Conservation (phyloP, 306 rosid species). For the Hippophae tibetana region DNA sequence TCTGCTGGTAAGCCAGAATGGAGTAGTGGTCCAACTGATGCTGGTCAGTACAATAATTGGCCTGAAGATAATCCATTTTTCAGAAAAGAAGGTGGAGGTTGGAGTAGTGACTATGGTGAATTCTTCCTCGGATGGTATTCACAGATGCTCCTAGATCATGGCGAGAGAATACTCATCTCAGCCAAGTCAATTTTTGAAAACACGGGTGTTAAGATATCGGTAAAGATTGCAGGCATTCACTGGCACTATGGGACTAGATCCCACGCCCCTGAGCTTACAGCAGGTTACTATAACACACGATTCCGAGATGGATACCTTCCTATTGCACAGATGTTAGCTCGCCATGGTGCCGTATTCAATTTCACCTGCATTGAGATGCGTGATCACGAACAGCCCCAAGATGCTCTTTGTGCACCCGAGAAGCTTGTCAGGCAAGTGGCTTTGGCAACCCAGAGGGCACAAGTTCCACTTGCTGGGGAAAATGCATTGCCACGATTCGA, state of each 20-base stretch:
- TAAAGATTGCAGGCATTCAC: constrained; percentile 86
- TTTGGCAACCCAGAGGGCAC: constrained; percentile 55
- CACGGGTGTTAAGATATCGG: constrained; percentile 65
- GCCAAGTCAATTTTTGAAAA: constrained; percentile 51
- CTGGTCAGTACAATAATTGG: constrained; percentile 89
- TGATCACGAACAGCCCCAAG: constrained; percentile 85
- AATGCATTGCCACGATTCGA: constrained; percentile 79
- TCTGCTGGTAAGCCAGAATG: constrained; percentile 63
- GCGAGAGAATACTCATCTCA: constrained; percentile 74
- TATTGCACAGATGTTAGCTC: constrained; percentile 81
- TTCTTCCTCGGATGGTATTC: constrained; percentile 95
- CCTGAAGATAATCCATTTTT: constrained; percentile 87
- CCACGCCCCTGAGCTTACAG: constrained; percentile 97
- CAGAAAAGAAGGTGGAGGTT: constrained; percentile 87
- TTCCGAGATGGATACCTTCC: constrained; percentile 76
- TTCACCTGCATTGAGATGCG: constrained; percentile 96
- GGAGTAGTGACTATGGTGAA: constrained; percentile 57
- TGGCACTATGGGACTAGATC: constrained; percentile 97
- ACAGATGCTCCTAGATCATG: constrained; percentile 68
- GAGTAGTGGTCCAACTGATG: constrained; percentile 99
- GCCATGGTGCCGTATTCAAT: constrained; percentile 84
- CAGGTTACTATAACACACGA: constrained; percentile 92
- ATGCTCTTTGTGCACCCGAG: constrained; percentile 81
- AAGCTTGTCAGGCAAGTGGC: constrained; percentile 83
- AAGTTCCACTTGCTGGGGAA: constrained; percentile 79